Evolutionary conservation across 768 basidiomycete genomes (phyloP).

Genomic region (Rhodotorula sphaerocarpa): DNA sequence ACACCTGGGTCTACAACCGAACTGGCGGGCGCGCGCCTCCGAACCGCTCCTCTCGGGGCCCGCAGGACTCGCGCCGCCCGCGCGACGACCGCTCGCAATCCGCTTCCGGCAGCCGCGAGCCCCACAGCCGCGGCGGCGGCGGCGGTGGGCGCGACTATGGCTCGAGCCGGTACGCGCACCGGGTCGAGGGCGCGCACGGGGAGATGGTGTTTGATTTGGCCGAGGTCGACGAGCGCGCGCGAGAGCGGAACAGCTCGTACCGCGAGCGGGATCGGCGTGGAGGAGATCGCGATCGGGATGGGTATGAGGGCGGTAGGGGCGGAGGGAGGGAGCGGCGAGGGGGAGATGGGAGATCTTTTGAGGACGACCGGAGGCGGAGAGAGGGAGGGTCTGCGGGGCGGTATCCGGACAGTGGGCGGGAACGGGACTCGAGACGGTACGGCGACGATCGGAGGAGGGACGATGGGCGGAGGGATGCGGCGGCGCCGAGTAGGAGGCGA

Average conservation of each 20-base stretch:
- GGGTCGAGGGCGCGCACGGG: slow-evolving; percentile 43
- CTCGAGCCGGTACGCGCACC: slow-evolving; percentile 39
- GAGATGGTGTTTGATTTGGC: slow-evolving; percentile 50
- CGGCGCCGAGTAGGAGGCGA: too few relatives aligned
- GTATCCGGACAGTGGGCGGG: too few relatives aligned
- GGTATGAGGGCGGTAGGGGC: not conserved
- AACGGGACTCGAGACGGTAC: too few relatives aligned
- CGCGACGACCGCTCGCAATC: too few relatives aligned
- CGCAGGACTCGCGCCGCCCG: too few relatives aligned
- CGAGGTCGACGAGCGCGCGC: slow-evolving; percentile 46
- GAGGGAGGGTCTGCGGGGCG: too few relatives aligned
- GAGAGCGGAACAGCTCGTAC: not conserved
- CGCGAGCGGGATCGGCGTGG: not conserved
- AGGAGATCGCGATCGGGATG: not conserved
- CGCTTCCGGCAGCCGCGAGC: slow-evolving; percentile 34
- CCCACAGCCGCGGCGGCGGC: slow-evolving; percentile 21
- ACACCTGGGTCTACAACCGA: slow-evolving; percentile 52
- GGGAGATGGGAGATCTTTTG: not conserved
- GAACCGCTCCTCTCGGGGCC: slow-evolving; percentile 58
- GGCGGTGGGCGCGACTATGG: slow-evolving; percentile 51
- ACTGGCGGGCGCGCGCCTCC: slow-evolving; percentile 43
- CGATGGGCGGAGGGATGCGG: too few relatives aligned
- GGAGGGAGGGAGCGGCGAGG: not conserved
- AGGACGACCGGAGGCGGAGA: not conserved
- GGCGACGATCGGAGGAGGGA: too few relatives aligned